Base-by-base conservation (phyloP, 805 yeast species). In the Pichia rugopelliculosa region DNA sequence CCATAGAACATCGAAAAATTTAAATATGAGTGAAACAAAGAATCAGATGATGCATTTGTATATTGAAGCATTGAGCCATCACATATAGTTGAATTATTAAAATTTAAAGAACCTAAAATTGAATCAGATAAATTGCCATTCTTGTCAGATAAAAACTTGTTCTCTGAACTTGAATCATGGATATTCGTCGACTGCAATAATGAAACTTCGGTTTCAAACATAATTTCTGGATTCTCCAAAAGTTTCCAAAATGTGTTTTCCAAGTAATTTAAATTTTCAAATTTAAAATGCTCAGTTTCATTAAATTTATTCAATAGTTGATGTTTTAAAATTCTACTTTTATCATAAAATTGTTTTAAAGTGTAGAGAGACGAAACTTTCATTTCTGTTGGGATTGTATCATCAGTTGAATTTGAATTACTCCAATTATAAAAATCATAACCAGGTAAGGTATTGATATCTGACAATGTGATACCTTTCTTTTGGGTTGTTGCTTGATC, bases 341-440 rank as follows among this genome's bases (percentile, higher is more conserved):
- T 78, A 43, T 79, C 84, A 61, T 74, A 73, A 56, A 76, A 81
- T 55, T 81, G 83, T 33, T 74, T 68, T 50, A 83, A 62, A 26
- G 74, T 76, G 63, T 77, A 79, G 7, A 75, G 55, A 0, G 84
- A 73, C 0, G 83, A 73, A 40, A 66, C 64, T 48, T 71, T 73
- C 1, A 65, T 52, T 45, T 68, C 70, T 39, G 62, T 66, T 22
- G 62, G 58, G 1, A 70, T 62, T 17, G 59, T 60, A 54, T 75
- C 80, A 26, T 66, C 64, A 11, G 64, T 65, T 4, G 41, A 49
- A 25, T 18, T 39, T 6, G 63, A 30, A 3, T 70, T 69, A 40
- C 65, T 67, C 82, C 82, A 78, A 39, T 59, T 64, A 26, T 65
- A 61, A 47, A 68, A 69, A 50, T 75, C 74, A 58, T 71, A 74